These are phyloP conservation scores for Aspergillus aculeatus DNA, from an alignment of 2,329 filamentous ascomycete species.

Conservation along the genomic window DNA sequence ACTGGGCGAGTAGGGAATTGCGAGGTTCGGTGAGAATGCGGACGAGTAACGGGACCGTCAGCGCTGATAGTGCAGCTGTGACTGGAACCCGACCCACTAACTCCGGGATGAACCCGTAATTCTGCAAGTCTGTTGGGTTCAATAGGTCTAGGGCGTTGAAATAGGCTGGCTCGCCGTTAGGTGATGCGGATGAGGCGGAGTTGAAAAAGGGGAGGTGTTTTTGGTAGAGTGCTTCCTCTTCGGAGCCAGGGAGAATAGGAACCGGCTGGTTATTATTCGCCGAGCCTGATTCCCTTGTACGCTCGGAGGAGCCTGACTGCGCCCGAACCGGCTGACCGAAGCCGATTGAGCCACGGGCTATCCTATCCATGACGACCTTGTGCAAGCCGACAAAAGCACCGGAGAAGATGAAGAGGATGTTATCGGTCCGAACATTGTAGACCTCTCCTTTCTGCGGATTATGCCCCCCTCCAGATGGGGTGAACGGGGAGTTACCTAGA, in stretches of 20 bases:
- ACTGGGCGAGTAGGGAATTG: conserved; percentile 85
- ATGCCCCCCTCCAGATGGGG: conserved; percentile 30
- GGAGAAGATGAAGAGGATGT: conserved; percentile 95
- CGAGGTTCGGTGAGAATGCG: conserved; percentile 89
- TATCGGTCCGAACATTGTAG: conserved; percentile 82
- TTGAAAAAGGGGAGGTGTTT: conserved; percentile 59
- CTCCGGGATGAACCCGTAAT: conserved; percentile 89
- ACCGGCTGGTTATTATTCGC: conserved; percentile 41
- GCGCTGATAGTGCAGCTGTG: conserved; percentile 76
- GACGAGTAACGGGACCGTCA: conserved; percentile 67
- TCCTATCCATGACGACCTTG: conserved; percentile 80
- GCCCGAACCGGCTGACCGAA: conserved; percentile 80
- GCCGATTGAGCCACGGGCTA: conserved; percentile 82
- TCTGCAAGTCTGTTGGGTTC: conserved; percentile 73
- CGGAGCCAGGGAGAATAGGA: conserved; percentile 60
- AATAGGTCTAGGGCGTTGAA: conserved; percentile 68
- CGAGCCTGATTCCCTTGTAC: conserved; percentile 23
- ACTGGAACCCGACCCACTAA: conserved; percentile 95
- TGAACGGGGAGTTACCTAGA: conserved; percentile 31
- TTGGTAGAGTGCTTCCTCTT: conserved; percentile 60
- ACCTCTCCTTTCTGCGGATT: conserved; percentile 55
- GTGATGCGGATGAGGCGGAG: conserved; percentile 52
- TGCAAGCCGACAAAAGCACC: conserved; percentile 93
- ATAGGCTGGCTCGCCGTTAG: conserved; percentile 45
- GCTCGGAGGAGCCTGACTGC: conserved; percentile 33